These are phyloP conservation scores for Naganishia onofrii DNA, from an alignment of 768 basidiomycete species.

Conservation along the genomic window DNA sequence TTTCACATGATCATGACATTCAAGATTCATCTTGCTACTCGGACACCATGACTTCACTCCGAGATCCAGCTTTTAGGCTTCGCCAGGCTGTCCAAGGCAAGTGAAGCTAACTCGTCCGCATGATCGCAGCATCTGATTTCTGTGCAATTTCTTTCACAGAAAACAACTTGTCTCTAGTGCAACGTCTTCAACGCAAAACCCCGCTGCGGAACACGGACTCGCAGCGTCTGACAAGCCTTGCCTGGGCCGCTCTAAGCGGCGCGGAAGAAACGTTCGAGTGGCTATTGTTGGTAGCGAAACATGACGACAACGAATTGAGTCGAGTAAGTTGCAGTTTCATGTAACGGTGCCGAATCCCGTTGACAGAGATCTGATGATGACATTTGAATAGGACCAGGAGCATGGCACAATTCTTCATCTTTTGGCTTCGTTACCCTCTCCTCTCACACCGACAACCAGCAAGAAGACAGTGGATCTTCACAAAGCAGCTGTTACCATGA, in stretches of 20 bases:
- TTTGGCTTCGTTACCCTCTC: constrained; percentile 75
- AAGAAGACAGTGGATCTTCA: constrained; percentile 22
- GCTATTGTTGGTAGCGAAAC: constrained; percentile 69
- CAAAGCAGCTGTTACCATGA: constrained; percentile 26
- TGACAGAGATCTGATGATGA: not conserved
- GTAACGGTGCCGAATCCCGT: no score
- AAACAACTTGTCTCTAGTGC: constrained; percentile 90
- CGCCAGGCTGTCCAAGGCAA: constrained; percentile 50
- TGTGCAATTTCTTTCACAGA: constrained; percentile 58
- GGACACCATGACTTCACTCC: constrained; percentile 10
- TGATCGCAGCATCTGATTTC: constrained; percentile 13
- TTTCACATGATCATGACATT: not conserved
- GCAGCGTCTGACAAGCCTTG: constrained; percentile 77
- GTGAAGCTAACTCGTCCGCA: constrained; percentile 7
- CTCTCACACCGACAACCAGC: constrained; percentile 42
- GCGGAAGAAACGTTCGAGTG: constrained; percentile 93
- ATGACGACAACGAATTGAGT: constrained; percentile 90
- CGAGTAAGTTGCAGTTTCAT: constrained; percentile 60
- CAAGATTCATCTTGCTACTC: not conserved
- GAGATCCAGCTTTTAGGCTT: constrained; percentile 42
- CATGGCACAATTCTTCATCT: constrained; percentile 91
- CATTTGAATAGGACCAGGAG: constrained; percentile 68
- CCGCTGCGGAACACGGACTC: constrained; percentile 91
- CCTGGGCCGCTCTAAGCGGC: constrained; percentile 85
- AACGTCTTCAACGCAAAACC: constrained; percentile 67